Base-by-base conservation (phyloP, 257 asterid species). In the Solanum rostratum region DNA sequence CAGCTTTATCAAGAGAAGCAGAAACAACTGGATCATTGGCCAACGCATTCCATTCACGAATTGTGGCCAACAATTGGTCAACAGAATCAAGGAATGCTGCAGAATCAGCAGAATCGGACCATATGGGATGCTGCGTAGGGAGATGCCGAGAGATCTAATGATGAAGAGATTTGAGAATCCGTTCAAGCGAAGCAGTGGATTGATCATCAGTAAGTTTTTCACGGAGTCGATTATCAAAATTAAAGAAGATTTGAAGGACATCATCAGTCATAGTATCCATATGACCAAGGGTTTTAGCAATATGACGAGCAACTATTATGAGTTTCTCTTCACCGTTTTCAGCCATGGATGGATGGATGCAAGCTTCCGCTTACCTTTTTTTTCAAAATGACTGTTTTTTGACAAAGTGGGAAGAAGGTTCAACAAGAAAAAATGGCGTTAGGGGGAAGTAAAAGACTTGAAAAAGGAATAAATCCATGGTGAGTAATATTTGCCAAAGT, bases 321-420 rank as follows among this genome's bases (percentile, higher is more conserved):
- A 96, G 90, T 93, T 96, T 96, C 86, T 96, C 98, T 88, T 96
- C 99, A 4, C 98, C 99, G 91, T 94, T 94, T 73, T 95, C 99
- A 82, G 96, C 96, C 99, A 95, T 95, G 30, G 85, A 46, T 65
- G 8, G 19, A 2, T 5, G 39, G 6, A 33, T 33, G 39, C 39
- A 33, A 62, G 27, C 2, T 24, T 19, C 22, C 7, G 63, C 10
- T 55, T 50, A 33, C 65, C 20, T 15, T 49, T 14, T 4, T 49
- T 49, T n/a, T n/a, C n/a, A 29, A 59, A 59, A 59, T n/a, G n/a
- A n/a, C 15, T 59, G 30, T n/a, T 59, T 59, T n/a, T 10, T 15
- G 7, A 57, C 14, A n/a, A 57, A 57, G 11, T 54, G 60, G 60
- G 24, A 27, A 19, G 9, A 22, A 46, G 14, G 52, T 10, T 10